Conservation (phyloP, 1,284 basidiomycete genomes). For the Volvariella volvacea region DNA sequence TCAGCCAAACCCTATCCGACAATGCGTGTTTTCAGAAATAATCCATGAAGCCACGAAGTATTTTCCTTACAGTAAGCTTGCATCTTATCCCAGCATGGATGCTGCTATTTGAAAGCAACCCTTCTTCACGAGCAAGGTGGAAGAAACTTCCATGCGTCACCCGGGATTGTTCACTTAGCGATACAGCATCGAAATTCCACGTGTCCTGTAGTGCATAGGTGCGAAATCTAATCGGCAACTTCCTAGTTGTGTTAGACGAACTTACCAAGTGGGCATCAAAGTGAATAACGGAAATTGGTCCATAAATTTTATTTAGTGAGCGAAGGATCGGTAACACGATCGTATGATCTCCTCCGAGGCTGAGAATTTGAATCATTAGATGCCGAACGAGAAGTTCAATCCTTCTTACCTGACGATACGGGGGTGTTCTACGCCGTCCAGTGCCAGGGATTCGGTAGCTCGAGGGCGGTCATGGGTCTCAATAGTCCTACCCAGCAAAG, state of each 20-base stretch:
- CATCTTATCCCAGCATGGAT: constrained; percentile 76
- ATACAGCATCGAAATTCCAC: constrained; percentile 51
- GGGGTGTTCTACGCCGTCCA: constrained; percentile 54
- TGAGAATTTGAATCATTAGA: too few species aligned
- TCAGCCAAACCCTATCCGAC: constrained; percentile 48
- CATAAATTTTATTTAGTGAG: constrained; percentile 38
- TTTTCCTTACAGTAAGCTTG: constrained; percentile 49
- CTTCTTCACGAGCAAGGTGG: constrained; percentile 65
- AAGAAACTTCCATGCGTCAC: constrained; percentile 78
- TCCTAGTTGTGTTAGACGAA: neutral
- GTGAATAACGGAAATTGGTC: constrained; percentile 74
- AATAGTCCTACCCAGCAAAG: constrained; percentile 50
- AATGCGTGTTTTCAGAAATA: constrained; percentile 1
- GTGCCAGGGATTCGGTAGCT: constrained; percentile 31
- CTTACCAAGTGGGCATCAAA: constrained; percentile 68
- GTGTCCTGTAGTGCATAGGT: constrained; percentile 26
- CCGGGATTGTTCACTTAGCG: constrained; percentile 50
- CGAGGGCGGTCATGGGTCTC: constrained; percentile 17
- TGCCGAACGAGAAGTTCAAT: too few species aligned
- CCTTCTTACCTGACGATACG: constrained; percentile 61
- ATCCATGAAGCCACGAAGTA: neutral
- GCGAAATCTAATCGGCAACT: too few species aligned
- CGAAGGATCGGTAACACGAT: constrained; percentile 48
- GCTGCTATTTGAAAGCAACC: constrained; percentile 63
- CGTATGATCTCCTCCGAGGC: constrained; percentile 61